Percentiles rank a stretch among this genome's conserved stretches.
Evolutionary conservation across 495 filamentous ascomycete genomes (phyloP).

Genomic region (Lichina pygmaea): DNA sequence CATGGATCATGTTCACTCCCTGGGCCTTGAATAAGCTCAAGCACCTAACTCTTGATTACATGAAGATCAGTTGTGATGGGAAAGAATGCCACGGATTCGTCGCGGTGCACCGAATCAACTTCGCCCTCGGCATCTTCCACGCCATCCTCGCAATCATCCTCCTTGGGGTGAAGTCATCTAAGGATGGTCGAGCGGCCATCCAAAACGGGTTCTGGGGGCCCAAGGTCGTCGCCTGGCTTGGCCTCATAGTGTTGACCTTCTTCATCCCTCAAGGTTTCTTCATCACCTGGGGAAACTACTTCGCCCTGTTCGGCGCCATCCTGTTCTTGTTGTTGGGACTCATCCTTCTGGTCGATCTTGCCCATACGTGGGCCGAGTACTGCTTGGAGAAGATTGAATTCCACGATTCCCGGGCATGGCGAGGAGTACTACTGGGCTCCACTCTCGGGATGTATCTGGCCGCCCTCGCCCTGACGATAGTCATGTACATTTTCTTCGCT

Average conservation of each 20-base stretch:
- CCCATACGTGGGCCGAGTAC: slow-evolving; percentile 93
- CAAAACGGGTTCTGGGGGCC: slow-evolving; percentile 93
- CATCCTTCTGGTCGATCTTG: slow-evolving; percentile 79
- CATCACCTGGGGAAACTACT: slow-evolving; percentile 84
- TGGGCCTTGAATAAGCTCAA: slow-evolving; percentile 94
- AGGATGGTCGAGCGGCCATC: slow-evolving; percentile 60
- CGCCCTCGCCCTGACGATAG: slow-evolving; percentile 72
- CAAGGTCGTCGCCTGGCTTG: slow-evolving; percentile 65
- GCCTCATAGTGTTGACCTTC: slow-evolving; percentile 70
- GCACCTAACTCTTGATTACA: slow-evolving; percentile 75
- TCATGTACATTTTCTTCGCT: slow-evolving; percentile 97
- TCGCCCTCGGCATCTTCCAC: slow-evolving; percentile 86
- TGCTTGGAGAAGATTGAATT: slow-evolving; percentile 85
- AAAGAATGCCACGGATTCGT: slow-evolving; percentile 88
- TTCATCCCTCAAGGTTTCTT: slow-evolving; percentile 92
- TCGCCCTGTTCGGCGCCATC: slow-evolving; percentile 70
- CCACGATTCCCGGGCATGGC: slow-evolving; percentile 61
- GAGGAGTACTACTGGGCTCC: slow-evolving; percentile 64
- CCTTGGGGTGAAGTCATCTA: slow-evolving; percentile 65
- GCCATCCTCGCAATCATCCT: slow-evolving; percentile 58
- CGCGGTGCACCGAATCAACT: slow-evolving; percentile 92
- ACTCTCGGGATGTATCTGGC: slow-evolving; percentile 84
- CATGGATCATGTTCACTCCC: slow-evolving; percentile 97
- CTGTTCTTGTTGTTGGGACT: slow-evolving; percentile 82
- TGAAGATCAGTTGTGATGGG: slow-evolving; percentile 72